Base-by-base conservation (phyloP, 345 rosid species). In the Lepidium didymum region DNA sequence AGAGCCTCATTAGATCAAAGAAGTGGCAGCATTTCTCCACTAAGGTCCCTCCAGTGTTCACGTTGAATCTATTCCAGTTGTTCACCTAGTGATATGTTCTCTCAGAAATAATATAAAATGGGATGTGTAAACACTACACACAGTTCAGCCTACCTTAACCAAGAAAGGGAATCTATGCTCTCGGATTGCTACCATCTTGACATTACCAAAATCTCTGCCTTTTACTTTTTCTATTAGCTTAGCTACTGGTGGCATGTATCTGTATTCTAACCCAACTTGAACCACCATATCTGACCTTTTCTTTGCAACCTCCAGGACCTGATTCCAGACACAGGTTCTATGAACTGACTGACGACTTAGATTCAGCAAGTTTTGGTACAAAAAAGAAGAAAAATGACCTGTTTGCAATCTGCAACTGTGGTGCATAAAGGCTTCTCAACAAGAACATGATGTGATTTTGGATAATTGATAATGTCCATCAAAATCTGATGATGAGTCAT, bases 21-120 rank as follows among this genome's bases (percentile, higher is more conserved):
- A 93, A 93, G 74, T 93, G 98, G 76, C 98, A 93, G 77, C 98
- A 93, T 68, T 93, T 93, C 87, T 93, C 98, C 7, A 93, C 98
- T 64, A 93, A 79, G 27, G 98, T 90, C 10, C 98, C 98, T 37
- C 98, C 96, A 0, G 92, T 81, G 81, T 90, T 93, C 41, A 41
- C 82, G 74, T 90, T 93, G 86, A 90, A 93, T 69, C 97, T 84
- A 75, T 93, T 93, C 98, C 98, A 93, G 68, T 93, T 74, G 68
- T 86, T 74, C 64, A 92, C 98, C 98, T 92, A 65, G 14, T 14
- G 15, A 71, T 55, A 35, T 42, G 18, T 52, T 75, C 5, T 18
- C 29, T 62, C 21, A 45, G 60, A 10, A 73, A 68, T 44, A 64
- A 65, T 38, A 74, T 12, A 19, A 46, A 15, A 15, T 13, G 13